Evolutionary conservation across 106 monocot genomes (phyloP).

Genomic region (Acorus gramineus): DNA sequence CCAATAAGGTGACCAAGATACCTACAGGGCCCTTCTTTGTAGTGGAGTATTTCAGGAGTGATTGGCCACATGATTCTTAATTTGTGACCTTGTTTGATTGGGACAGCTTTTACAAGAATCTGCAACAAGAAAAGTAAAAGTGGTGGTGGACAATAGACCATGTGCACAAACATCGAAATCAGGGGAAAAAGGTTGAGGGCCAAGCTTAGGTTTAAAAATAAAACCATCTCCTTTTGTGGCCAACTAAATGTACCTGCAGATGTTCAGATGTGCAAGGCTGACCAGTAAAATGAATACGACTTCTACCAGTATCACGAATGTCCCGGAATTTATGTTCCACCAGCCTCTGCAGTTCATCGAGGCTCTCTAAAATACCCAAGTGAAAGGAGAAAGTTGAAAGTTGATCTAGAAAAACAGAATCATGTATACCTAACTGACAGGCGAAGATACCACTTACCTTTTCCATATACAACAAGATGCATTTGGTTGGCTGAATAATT

Average conservation of each 20-base stretch:
- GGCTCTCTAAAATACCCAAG: slow-evolving; percentile 38
- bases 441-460: slow-evolving; percentile 27
- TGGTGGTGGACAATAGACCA: too few relatives aligned
- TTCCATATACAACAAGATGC: slow-evolving; percentile 97
- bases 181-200: too few relatives aligned
- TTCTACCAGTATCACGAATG: slow-evolving; percentile 48
- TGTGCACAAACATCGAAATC: too few relatives aligned
- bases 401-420: background rate
- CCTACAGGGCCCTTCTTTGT: slow-evolving; percentile 71
- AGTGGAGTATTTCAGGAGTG: slow-evolving; percentile 60
- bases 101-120: slow-evolving; percentile 89
- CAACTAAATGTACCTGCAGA: slow-evolving; percentile 52
- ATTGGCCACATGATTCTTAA: slow-evolving; percentile 72
- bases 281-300: slow-evolving; percentile 39
- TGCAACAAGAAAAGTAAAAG: slow-evolving; percentile 15
- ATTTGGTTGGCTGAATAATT: slow-evolving; percentile 88
- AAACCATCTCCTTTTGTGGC: background rate
- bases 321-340: slow-evolving; percentile 66
- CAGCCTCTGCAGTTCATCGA: slow-evolving; percentile 56
- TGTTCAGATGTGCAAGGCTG: slow-evolving; percentile 81
- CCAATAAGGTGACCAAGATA: slow-evolving; percentile 87
- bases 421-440: background rate
- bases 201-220: too few relatives aligned
- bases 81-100: slow-evolving; percentile 78
- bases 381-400: background rate